These are phyloP conservation scores for Colletotrichum truncatum DNA, from an alignment of 2,329 filamentous ascomycete species.

Conservation along the genomic window DNA sequence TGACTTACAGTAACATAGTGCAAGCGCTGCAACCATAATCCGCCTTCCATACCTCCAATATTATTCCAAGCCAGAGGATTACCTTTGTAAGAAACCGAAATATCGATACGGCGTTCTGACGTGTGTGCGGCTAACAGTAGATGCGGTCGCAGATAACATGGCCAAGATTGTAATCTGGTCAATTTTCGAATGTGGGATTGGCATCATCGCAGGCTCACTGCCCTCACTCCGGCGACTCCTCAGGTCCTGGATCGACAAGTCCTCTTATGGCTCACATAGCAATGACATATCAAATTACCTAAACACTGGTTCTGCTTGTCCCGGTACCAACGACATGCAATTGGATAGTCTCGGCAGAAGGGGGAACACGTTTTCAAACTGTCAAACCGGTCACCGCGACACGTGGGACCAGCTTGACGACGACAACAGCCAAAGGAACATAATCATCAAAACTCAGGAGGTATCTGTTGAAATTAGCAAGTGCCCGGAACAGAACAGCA, in stretches of 20 bases:
- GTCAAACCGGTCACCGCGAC: background rate
- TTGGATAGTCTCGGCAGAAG: background rate
- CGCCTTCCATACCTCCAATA: background rate
- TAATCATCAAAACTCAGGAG: conserved; percentile 3
- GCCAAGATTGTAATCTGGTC: background rate
- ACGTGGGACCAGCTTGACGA: conserved; percentile 8
- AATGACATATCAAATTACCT: rapidly evolving
- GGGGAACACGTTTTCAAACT: background rate
- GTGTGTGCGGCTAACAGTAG: background rate
- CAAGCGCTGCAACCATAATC: background rate
- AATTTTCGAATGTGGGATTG: background rate
- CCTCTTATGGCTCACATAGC: background rate
- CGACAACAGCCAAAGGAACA: conserved; percentile 5
- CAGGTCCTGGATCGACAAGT: conserved; percentile 4
- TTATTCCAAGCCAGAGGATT: background rate
- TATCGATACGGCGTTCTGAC: too few species aligned
- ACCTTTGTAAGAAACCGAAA: background rate
- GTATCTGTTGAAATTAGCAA: background rate
- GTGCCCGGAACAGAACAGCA: too few species aligned
- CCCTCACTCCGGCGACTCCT: background rate
- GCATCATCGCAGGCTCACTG: background rate
- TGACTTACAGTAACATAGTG: background rate
- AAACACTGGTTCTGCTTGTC: background rate
- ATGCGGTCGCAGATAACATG: background rate
- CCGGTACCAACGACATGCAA: background rate